Base-by-base conservation (phyloP, 176 grass and related monocot genomes). In the Saccharum spontaneum region DNA sequence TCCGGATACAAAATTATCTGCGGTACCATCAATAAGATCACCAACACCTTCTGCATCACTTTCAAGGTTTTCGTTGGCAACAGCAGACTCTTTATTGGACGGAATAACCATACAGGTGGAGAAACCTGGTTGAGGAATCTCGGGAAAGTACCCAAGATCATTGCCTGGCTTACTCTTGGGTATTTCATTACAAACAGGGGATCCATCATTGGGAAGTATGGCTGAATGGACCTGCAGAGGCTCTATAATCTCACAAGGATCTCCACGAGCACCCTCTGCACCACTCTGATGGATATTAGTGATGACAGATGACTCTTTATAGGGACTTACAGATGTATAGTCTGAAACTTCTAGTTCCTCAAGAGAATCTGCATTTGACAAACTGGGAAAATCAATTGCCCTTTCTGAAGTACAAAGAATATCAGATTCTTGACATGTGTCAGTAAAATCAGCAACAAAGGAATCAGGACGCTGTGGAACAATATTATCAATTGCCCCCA, bases 301-400 rank as follows among this genome's bases (percentile, higher is more conserved):
- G 44, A 46, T 41, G 78, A 86, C 69, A 86, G 69, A 73, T 83
- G 60, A 40, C 12, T 61, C 79, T 83, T 82, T 41, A 50, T 62
- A 61, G 18, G 20, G 79, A 82, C 43, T 26, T 60, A 76, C 65
- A 71, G 77, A 66, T 52, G 78, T 81, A 80, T 82, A 62, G n/a
- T 73, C 71, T 70, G 61, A 79, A 55, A 78, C 31, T 72, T 52
- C 33, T 78, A 18, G 48, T 38, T 57, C 73, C 76, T 88, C 86
- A 72, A 55, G 87, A 82, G 67, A 65, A 82, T 84, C 76, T 66
- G 82, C 71, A 81, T 92, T 86, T 60, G 86, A 83, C 88, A 84
- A 82, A 76, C 79, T 83, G 77, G 62, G 10, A 16, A 83, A 87
- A 71, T 72, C 61, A 83, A 66, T 17, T 63, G 67, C 30, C 43